Evolutionary conservation across 305 asterid species (phyloP), one percentile per base, ranked within the genome.

Genomic region (Coffea humblotiana): DNA sequence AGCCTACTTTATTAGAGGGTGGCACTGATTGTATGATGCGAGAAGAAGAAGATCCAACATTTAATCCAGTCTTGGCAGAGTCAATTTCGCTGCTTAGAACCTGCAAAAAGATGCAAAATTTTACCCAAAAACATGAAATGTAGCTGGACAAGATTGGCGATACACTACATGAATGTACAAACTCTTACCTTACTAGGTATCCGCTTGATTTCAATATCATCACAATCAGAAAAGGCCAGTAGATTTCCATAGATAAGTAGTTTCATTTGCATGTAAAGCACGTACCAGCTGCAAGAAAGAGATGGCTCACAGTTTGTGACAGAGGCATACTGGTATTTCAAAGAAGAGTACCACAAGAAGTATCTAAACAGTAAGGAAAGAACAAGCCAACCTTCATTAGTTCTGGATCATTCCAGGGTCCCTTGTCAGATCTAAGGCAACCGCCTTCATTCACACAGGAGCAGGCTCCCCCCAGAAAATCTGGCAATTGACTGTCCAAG

Each of bases 391-490:
- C 99, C 98, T 94, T 96, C 90, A 90, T 90, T 76, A 92, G 77
- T 72, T 94, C 92, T 74, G 97, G 90, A 87, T 94, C 91, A 77
- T 86, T 90, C 98, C 98, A 96, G 77, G 97, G 99, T 72, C 98
- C 99, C 88, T 88, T 94, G 77, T 92, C 91, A 61, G 99, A 91
- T 83, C 88, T 86, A 75, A 96, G 92, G 83, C 99, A 96, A 74
- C 99, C 99, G 49, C 95, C 98, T 81, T 94, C 89, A 82, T 86
- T 88, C 72, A 88, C 80, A 85, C 99, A 96, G 27, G 90, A 85
- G 86, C 98, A 96, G 79, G 93, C 86, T 80, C 98, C 98, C 67
- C 98, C 99, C 65, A 94, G 92, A 92, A 96, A 96, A 87, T 96
- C 95, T 74, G 99, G 98, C 91, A 96, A 85, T 88, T 94, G 97